Conservation (phyloP, 257 asterid species). For the Marsdenia floribunda region DNA sequence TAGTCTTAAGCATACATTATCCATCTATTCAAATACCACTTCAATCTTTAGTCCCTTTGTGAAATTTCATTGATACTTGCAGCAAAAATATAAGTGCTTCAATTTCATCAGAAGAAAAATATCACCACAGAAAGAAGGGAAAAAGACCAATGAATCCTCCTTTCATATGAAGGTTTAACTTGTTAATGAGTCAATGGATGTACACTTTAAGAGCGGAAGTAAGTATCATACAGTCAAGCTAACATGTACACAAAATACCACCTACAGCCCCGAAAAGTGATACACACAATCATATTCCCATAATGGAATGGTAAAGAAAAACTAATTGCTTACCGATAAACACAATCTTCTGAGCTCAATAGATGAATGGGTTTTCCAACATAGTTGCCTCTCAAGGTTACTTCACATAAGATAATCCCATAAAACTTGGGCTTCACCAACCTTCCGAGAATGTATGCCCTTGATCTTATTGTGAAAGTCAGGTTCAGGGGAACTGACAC, state of each 20-base stretch:
- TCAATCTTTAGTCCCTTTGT: neutral
- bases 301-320: neutral
- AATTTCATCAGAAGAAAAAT: neutral
- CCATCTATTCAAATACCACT: neutral
- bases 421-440: conserved; percentile 71
- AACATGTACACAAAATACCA: neutral
- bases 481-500: conserved; percentile 59
- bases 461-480: conserved; percentile 61
- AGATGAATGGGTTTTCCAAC: conserved; percentile 55
- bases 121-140: neutral
- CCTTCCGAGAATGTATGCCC: conserved; percentile 71
- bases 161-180: neutral
- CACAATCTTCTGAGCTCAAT: conserved; percentile 40
- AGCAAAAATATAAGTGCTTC: neutral
- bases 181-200: neutral
- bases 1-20: neutral
- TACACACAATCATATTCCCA: neutral
- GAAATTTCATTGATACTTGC: neutral
- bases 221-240: neutral
- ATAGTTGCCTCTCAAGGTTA: conserved; percentile 49
- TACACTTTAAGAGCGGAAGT: neutral
- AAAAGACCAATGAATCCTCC: neutral
- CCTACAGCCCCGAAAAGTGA: neutral
- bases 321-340: conserved; percentile 27
- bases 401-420: conserved; percentile 35